phyloP scores from a whole-genome alignment of 139 green algal species.

The Klebsormidium nitens region DNA sequence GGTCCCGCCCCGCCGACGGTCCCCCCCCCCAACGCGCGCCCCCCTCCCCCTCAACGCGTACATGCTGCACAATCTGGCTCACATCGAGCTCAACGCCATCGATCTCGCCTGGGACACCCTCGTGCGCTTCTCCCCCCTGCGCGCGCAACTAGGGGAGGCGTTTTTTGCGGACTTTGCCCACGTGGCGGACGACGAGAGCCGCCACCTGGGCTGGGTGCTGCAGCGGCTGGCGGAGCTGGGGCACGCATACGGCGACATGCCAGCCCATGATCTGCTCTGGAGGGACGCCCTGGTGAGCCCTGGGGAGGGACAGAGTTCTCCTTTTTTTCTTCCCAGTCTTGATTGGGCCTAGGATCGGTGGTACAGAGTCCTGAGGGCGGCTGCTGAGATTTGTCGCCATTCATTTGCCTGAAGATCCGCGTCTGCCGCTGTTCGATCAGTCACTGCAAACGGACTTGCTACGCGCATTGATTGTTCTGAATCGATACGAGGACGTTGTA shows the following conservation, averaged over 20 bases:
- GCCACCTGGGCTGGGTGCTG: conserved; percentile 47
- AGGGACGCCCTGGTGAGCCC: conserved; percentile 16
- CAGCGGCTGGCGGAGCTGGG: conserved; percentile 45
- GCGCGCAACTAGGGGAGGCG: conserved; percentile 1
- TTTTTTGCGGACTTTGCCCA: conserved; percentile 47
- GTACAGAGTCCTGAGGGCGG: no score
- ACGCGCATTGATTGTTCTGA: neutral
- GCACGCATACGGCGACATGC: conserved; percentile 44
- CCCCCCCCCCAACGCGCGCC: conserved; percentile 5
- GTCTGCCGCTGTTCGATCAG: no score
- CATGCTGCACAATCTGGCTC: conserved; percentile 50
- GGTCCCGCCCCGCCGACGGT: conserved; percentile 13
- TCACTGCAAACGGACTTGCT: neutral
- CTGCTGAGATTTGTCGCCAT: no score
- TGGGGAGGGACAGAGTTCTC: no score
- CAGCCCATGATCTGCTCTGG: conserved; percentile 48
- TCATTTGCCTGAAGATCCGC: no score
- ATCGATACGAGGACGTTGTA: no score
- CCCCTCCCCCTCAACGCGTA: conserved; percentile 21
- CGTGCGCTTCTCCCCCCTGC: conserved; percentile 35
- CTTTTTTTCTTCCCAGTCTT: no score
- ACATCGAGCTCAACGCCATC: conserved; percentile 53
- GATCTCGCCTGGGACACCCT: conserved; percentile 53
- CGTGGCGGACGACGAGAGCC: conserved; percentile 48
- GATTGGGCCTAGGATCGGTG: no score